Evolutionary conservation across 768 basidiomycete species (phyloP).

Genomic region (Tylopilus sp.): DNA sequence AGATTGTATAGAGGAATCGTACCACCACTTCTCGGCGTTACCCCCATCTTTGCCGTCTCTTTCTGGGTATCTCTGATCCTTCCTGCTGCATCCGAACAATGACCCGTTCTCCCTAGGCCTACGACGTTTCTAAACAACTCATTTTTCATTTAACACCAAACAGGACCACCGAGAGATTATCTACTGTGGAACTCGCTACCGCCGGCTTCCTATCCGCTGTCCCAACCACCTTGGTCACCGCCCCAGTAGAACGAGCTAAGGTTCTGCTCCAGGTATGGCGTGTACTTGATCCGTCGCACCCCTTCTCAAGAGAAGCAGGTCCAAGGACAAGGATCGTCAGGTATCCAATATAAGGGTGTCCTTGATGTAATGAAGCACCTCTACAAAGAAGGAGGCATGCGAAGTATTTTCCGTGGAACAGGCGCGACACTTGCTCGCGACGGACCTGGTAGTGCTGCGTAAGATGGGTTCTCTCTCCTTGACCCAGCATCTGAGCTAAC

Average conservation of each 20-base stretch:
- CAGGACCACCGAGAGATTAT: slow-evolving; percentile 58
- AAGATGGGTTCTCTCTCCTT: slow-evolving; percentile 33
- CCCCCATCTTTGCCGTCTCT: slow-evolving; percentile 95
- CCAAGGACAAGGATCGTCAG: slow-evolving; percentile 78
- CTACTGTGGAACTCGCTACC: slow-evolving; percentile 75
- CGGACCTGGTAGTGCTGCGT: slow-evolving; percentile 96
- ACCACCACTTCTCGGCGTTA: slow-evolving; percentile 90
- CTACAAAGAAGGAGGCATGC: slow-evolving; percentile 90
- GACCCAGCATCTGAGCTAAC: slow-evolving; percentile 5
- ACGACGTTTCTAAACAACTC: slow-evolving; percentile 87
- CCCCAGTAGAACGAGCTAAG: slow-evolving; percentile 95
- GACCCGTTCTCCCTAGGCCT: slow-evolving; percentile 54
- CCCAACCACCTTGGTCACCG: slow-evolving; percentile 89
- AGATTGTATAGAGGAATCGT: slow-evolving; percentile 93
- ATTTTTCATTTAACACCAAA: slow-evolving; percentile 80
- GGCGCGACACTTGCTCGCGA: slow-evolving; percentile 92
- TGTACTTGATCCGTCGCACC: neutral
- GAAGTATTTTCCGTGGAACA: slow-evolving; percentile 90
- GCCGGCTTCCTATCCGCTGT: slow-evolving; percentile 95
- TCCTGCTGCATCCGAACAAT: slow-evolving; percentile 5
- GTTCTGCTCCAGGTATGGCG: slow-evolving; percentile 79
- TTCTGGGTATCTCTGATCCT: slow-evolving; percentile 71
- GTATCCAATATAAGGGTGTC: slow-evolving; percentile 83
- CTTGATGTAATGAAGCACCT: slow-evolving; percentile 86
- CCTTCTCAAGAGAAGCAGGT: slow-evolving; percentile 46